Evolutionary conservation across 495 filamentous ascomycete species (phyloP).

Genomic region (Letharia lupina): DNA sequence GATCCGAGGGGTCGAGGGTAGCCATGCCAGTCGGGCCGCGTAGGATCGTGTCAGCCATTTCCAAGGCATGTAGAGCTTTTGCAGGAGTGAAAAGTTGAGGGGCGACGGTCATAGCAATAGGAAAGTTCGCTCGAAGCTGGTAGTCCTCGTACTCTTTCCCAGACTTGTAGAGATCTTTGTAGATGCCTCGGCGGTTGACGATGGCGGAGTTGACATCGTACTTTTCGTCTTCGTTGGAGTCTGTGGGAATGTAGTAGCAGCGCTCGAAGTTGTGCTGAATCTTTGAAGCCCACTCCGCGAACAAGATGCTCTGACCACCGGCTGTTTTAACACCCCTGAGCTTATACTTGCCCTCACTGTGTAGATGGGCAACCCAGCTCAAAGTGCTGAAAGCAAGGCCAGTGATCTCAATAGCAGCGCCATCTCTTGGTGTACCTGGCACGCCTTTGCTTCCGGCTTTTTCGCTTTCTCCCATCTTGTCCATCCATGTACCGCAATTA

Average conservation of each 20-base stretch:
- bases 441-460: slow-evolving; percentile 85
- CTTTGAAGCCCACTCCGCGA: slow-evolving; percentile 68
- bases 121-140: slow-evolving; percentile 87
- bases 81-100: slow-evolving; percentile 73
- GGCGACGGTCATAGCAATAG: slow-evolving; percentile 91
- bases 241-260: slow-evolving; percentile 74
- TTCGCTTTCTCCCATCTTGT: slow-evolving; percentile 99
- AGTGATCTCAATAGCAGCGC: slow-evolving; percentile 89
- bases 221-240: slow-evolving; percentile 55
- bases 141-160: slow-evolving; percentile 97
- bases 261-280: slow-evolving; percentile 84
- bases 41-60: slow-evolving; percentile 66
- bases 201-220: slow-evolving; percentile 74
- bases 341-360: slow-evolving; percentile 56
- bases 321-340: slow-evolving; percentile 60
- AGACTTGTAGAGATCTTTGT: slow-evolving; percentile 90
- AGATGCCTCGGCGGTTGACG: slow-evolving; percentile 86
- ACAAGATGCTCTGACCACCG: slow-evolving; percentile 52
- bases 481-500: slow-evolving; percentile 99
- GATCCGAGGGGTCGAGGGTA: slow-evolving; percentile 83
- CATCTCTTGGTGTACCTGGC: slow-evolving; percentile 94
- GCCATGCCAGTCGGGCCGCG: slow-evolving; percentile 90
- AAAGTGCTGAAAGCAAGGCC: slow-evolving; percentile 86
- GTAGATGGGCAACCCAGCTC: slow-evolving; percentile 63
- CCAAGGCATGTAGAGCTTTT: slow-evolving; percentile 69